Conservation (phyloP, 1,284 basidiomycete genomes). For the Melampsora medusae region DNA sequence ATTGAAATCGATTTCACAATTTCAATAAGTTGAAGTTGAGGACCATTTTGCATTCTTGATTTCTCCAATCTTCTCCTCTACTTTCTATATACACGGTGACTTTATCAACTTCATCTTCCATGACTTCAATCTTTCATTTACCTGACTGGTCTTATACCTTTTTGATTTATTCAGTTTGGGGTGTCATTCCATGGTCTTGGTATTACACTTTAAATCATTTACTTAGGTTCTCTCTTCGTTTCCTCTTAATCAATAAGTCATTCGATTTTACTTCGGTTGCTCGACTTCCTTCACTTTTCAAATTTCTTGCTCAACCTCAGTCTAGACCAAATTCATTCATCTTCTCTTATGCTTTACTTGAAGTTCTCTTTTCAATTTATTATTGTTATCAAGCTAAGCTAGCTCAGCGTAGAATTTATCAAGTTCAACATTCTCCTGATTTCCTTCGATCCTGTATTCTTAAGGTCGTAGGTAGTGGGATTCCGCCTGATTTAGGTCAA, state of each 20-base stretch:
- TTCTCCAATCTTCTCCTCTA: no score
- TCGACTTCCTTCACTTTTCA: background rate
- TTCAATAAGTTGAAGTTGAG: no score
- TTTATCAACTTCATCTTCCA: background rate
- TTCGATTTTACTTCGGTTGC: background rate
- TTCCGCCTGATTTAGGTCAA: background rate
- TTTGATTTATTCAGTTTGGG: conserved; percentile 21
- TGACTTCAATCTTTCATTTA: conserved; percentile 26
- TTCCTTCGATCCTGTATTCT: conserved; percentile 21
- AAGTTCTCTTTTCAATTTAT: conserved; percentile 42
- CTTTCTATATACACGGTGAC: no score
- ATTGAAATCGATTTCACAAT: no score
- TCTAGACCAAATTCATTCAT: background rate
- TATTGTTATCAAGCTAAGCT: conserved; percentile 9
- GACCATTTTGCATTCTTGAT: no score
- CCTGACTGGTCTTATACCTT: conserved; percentile 17
- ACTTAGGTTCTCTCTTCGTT: conserved; percentile 1
- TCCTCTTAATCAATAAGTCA: background rate
- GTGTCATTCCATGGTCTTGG: conserved; percentile 31
- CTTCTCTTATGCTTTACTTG: conserved; percentile 5
- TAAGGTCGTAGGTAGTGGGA: conserved; percentile 24
- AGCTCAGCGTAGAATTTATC: conserved; percentile 13
- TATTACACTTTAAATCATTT: conserved; percentile 1
- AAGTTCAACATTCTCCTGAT: conserved; percentile 12
- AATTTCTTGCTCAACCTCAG: no score